Conservation (phyloP, 1,284 basidiomycete genomes). For the Sporisorium scitamineum region DNA sequence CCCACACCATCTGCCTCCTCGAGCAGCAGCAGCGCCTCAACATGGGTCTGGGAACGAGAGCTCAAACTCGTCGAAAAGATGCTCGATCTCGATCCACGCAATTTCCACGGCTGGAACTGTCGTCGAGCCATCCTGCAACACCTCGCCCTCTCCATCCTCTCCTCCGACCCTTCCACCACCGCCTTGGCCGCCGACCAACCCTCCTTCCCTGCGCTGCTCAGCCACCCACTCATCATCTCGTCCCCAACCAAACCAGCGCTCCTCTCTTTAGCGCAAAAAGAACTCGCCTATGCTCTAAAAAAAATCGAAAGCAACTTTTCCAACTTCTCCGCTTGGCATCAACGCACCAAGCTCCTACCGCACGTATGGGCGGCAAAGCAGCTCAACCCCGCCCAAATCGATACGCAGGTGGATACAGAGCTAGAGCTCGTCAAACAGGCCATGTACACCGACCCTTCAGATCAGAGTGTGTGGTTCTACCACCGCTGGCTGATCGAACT, state of each 20-base stretch:
- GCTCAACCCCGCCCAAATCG: conserved; percentile 68
- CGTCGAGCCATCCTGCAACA: conserved; percentile 58
- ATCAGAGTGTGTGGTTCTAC: conserved; percentile 98
- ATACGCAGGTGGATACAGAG: conserved; percentile 74
- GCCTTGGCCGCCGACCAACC: not conserved
- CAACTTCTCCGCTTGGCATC: conserved; percentile 99
- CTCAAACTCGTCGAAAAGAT: conserved; percentile 64
- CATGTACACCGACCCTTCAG: conserved; percentile 94
- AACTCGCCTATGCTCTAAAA: conserved; percentile 74
- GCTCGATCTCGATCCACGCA: conserved; percentile 65
- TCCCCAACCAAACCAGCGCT: conserved; percentile 7
- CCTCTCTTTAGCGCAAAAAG: conserved; percentile 41
- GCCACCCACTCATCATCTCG: not conserved
- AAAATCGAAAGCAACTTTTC: conserved; percentile 96
- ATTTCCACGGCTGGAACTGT: conserved; percentile 68
- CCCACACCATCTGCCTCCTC: conserved; percentile 4
- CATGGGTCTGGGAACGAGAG: conserved; percentile 59
- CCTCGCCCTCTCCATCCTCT: conserved; percentile 40
- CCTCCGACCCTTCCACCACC: not conserved
- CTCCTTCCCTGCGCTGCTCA: conserved; percentile 24
- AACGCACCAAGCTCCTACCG: conserved; percentile 84
- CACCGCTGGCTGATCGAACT: conserved; percentile 91
- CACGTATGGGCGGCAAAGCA: conserved; percentile 75
- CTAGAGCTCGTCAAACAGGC: conserved; percentile 92
- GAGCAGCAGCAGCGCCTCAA: not conserved